phyloP scores from a whole-genome alignment of 495 filamentous ascomycete genomes.

The Durotheca rogersii region DNA sequence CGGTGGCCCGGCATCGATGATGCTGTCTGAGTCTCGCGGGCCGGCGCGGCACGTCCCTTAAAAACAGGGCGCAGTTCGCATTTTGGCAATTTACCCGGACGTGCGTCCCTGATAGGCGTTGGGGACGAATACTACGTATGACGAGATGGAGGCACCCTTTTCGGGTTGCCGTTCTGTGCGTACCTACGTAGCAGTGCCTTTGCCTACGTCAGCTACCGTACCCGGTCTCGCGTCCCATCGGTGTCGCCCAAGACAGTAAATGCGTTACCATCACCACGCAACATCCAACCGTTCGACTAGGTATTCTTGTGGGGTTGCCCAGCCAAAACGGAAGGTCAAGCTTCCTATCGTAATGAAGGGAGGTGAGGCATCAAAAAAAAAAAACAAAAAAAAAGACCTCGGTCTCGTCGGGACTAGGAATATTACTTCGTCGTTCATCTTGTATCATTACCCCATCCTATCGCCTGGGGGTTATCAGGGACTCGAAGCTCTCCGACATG shows the following conservation, averaged over 20 bases:
- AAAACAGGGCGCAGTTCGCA: constrained; percentile 3
- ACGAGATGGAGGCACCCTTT: constrained; percentile 7
- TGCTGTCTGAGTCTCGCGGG: constrained; percentile 7
- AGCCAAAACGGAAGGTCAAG: constrained; percentile 32
- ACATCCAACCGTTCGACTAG: constrained; percentile 7
- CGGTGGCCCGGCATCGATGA: constrained; percentile 8
- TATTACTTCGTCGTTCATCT: constrained; percentile 18
- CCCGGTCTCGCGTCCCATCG: constrained; percentile 22
- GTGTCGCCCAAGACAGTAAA: constrained; percentile 4
- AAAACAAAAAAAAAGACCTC: constrained; percentile 6
- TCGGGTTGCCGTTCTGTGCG: too few relatives aligned
- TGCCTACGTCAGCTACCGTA: constrained; percentile 8
- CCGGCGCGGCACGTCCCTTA: constrained; percentile 9
- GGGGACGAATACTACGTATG: constrained; percentile 14
- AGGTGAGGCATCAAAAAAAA: not conserved
- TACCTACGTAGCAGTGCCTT: constrained; percentile 1
- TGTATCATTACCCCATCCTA: constrained; percentile 17
- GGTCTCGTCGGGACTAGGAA: not conserved
- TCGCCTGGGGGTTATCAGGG: constrained; percentile 1
- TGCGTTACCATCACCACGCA: constrained; percentile 16
- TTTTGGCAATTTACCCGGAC: constrained; percentile 4
- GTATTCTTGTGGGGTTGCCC: constrained; percentile 27
- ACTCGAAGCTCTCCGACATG: constrained; percentile 5
- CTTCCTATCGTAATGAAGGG: constrained; percentile 14
- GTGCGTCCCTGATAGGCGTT: not conserved